Conservation (phyloP, 176 grass and related monocot genomes). For the Secale cereale region DNA sequence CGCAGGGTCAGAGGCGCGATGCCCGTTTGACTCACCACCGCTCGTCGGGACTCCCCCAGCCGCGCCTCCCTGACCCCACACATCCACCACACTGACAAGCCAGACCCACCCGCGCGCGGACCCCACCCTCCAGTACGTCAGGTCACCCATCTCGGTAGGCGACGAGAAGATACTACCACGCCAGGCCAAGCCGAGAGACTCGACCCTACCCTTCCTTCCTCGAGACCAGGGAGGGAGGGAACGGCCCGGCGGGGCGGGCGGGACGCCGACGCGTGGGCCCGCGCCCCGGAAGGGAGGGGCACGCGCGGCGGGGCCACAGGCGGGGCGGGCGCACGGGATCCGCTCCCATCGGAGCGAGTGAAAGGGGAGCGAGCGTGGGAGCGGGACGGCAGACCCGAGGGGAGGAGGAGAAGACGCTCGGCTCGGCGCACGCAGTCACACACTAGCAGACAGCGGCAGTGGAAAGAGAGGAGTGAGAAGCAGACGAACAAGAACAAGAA, state of each 20-base stretch:
- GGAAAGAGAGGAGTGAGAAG: background rate
- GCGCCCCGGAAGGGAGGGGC: conserved; percentile 25
- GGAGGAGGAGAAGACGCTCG: background rate
- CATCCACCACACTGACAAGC: fast-evolving
- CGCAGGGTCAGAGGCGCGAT: background rate
- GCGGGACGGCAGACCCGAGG: background rate
- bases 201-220: background rate
- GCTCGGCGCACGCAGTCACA: background rate
- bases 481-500: background rate
- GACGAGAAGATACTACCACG: background rate
- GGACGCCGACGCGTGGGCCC: background rate
- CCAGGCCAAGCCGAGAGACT: too few relatives aligned
- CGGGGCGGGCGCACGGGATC: conserved; percentile 23
- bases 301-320: conserved; percentile 35
- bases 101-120: fast-evolving
- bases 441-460: background rate
- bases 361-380: conserved; percentile 18
- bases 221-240: conserved; percentile 16
- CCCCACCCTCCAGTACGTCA: background rate
- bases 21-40: conserved; percentile 35
- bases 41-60: background rate
- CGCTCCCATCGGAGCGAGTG: conserved; percentile 17
- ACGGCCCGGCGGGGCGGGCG: background rate
- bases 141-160: background rate
- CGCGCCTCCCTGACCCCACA: background rate